Evolutionary conservation across 208 protist genomes (phyloP), one percentile per base, ranked within the genome.

Genomic region (Crithidia fasciculata): DNA sequence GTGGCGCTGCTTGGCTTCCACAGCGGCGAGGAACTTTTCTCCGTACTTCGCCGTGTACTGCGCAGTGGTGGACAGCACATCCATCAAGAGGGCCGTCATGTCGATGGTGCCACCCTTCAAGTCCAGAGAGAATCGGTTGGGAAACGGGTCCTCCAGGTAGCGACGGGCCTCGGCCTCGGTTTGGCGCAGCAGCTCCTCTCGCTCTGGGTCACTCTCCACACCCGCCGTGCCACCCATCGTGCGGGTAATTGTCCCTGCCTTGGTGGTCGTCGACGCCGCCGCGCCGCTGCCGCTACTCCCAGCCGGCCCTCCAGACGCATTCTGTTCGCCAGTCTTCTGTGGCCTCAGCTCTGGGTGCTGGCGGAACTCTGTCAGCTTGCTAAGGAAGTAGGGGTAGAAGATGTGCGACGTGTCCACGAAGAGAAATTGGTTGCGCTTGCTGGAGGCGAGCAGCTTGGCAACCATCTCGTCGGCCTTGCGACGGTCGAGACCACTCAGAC

Each of bases 21-120:
- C 72, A 16, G 83, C 78, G 47, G 80, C 57, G 37, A 97, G 62
- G 55, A 97, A 97, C 8, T 62, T 74, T 3, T 91, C 86, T 9
- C 92, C 92, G 72, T 94, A 94, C 83, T 97, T 97, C 44, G 90
- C 90, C 13, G 84, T 80, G 79, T 95, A 97, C 83, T 97, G 92
- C 45, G 92, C 92, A 0, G 90, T 89, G 63, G 73, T 76, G 3
- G 85, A 84, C 75, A 97, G 89, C 64, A 94, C 80, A 45, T 88
- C 88, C 66, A 95, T 85, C 47, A 85, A 67, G 36, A 91, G 58
- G 3, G 88, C 82, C 15, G 87, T 86, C 60, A 97, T 76, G 44
- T 93, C 86, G 2, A 94, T 62, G 5, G 90, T 93, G 49, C 86
- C 88, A 8, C 81, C 81, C 40, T 84, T 80, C 12, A 88, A 78